These are phyloP conservation scores for Fraxinus sp. DNA, from an alignment of 305 asterid genomes.

Conservation along the genomic window DNA sequence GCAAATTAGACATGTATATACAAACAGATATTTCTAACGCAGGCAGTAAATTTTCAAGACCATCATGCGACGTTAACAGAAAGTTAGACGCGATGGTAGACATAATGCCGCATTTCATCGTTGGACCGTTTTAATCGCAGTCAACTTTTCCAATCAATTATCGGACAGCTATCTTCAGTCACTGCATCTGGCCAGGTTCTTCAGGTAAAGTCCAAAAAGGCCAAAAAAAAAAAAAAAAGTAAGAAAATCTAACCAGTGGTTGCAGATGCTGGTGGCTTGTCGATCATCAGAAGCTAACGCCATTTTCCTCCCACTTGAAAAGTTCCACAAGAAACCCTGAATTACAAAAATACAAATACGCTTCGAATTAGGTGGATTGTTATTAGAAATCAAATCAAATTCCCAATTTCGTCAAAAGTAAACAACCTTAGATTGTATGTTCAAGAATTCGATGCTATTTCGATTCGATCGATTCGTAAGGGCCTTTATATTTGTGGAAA, in stretches of 20 bases:
- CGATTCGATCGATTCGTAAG: not conserved
- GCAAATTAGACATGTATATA: not conserved
- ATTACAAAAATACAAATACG: not conserved
- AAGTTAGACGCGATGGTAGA: no score
- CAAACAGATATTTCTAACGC: not conserved
- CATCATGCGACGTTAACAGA: no score
- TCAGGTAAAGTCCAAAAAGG: no score
- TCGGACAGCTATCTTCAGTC: no score
- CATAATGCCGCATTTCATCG: no score
- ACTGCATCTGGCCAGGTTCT: no score
- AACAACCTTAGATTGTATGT: not conserved
- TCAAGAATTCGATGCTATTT: not conserved
- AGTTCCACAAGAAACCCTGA: constrained; percentile 22
- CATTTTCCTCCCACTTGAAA: constrained; percentile 32
- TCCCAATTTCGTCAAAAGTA: not conserved
- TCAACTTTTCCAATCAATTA: no score
- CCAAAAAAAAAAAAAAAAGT: not conserved
- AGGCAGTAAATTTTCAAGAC: not conserved
- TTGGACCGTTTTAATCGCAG: no score
- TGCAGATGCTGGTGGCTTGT: constrained; percentile 44
- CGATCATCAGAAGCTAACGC: constrained; percentile 45
- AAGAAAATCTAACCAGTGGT: constrained; percentile 37
- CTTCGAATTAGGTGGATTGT: not conserved
- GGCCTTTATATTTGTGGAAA: not conserved
- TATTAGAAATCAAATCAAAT: not conserved